Evolutionary conservation across 768 basidiomycete species (phyloP), one percentile per base, ranked within the genome.

Genomic region (Xanthoconium purpureum): DNA sequence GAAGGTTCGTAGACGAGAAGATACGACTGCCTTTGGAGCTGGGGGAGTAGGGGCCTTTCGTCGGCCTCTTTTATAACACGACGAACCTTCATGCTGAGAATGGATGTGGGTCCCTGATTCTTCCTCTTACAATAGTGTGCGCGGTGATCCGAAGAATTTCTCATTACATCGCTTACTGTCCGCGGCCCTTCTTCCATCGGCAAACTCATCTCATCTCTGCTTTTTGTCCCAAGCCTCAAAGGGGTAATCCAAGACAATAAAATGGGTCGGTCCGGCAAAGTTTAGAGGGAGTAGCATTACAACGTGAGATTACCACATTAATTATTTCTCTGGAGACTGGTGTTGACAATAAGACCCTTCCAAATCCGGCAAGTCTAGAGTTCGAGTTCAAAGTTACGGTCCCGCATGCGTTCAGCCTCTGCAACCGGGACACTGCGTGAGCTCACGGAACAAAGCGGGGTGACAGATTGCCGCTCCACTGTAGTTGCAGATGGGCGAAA

Each of bases 171-270:
- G 12, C 29, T 24, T n/a, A 28, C 40, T 30, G 14, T 37, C 38
- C 33, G 13, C 14, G 50, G 49, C 20, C 5, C 46, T 43, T n/a
- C 51, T 10, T 53, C n/a, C n/a, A 10, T 38, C 13, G 18, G 46
- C n/a, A n/a, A n/a, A 28, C 43, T 47, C 43, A 53, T 36, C 15
- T 14, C 28, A 45, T 52, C 9, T 28, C 17, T n/a, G 39, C 12
- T 35, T 14, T 28, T 24, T 39, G 39, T 32, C 40, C 18, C 12
- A 49, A 30, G 4, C 39, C 58, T 44, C 15, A 30, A 62, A 50
- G n/a, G 12, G 47, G 63, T 5, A 57, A 39, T 17, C 12, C 56
- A 38, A 42, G 35, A 68, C 67, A 68, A 68, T 68, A 68, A 61
- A 56, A 49, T 13, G 42, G 15, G 35, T 35, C 33, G 33, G 9